Base-by-base conservation (phyloP, 192 early-diverging fungal species). In the Coemansia sp. region DNA sequence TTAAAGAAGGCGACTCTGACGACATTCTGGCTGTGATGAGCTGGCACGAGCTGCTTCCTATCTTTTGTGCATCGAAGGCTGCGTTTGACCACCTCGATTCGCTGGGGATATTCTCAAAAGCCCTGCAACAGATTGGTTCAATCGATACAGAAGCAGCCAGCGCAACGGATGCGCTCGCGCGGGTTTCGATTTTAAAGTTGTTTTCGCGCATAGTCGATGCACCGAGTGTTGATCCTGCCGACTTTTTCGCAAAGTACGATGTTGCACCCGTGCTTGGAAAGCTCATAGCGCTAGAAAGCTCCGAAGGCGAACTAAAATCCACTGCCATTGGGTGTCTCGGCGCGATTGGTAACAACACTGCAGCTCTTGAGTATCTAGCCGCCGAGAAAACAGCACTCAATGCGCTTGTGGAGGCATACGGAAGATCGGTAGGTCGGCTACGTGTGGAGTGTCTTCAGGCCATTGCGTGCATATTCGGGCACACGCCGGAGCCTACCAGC, bases 391-490 rank as follows among this genome's bases (percentile, higher is more conserved):
- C 61, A 31, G 70, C 70, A 38, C 67, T 79, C 10, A 30, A 17
- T 1, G 76, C 76, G 30, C 70, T 79, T 40, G 76, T 48, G 15
- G 41, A 63, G 0, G 59, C 55, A 42, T 79, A 79, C 70, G 57
- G 57, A 17, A 47, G 55, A 27, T 72, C 76, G 15, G 11, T 66
- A 17, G 63, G 66, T 14, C 23, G 61, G 14, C 54, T 73, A 44
- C 70, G 70, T 14, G 56, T 79, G 45, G 66, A 73, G 45, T 79
- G 67, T 48, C 63, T 79, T 11, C 58, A 68, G 60, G 57, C 70
- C n/a, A 64, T 79, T 47, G 59, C 76, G 27, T 79, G 76, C 30
- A 70, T 79, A 20, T 79, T 79, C 59, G 70, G 70, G 2, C 64
- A 66, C 53, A 59, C 70, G 29, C 13, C 52, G 11, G 41, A 59